These are phyloP conservation scores for Ceratobasidium sp. DNA, from an alignment of 1,284 basidiomycete genomes.

Conservation along the genomic window DNA sequence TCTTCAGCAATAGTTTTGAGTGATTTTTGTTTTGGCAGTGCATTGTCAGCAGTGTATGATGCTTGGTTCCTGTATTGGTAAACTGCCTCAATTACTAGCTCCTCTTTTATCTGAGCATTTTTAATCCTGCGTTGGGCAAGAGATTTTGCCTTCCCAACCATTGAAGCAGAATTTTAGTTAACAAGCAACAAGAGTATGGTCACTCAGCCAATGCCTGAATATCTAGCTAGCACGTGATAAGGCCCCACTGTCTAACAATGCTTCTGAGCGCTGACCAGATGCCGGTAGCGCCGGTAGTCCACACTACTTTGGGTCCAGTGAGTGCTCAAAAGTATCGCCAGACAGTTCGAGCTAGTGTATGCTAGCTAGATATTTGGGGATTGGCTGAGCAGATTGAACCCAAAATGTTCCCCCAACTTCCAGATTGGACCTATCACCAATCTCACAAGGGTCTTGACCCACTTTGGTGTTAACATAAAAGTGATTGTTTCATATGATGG, in stretches of 20 bases:
- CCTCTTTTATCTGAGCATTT: not conserved
- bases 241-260: too few species aligned
- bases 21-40: not conserved
- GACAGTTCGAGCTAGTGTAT: too few species aligned
- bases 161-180: not conserved
- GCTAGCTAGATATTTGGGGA: too few species aligned
- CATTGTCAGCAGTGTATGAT: not conserved
- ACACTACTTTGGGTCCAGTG: too few species aligned
- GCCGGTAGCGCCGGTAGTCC: too few species aligned
- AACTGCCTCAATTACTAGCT: not conserved
- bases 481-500: too few species aligned
- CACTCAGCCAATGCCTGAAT: not conserved
- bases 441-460: not conserved
- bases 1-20: not conserved
- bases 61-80: not conserved
- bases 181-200: not conserved
- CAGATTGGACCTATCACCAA: not conserved
- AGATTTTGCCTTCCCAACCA: not conserved
- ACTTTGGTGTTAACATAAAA: not conserved
- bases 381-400: too few species aligned
- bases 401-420: not conserved
- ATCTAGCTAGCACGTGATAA: too few species aligned
- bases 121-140: not conserved
- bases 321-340: too few species aligned
- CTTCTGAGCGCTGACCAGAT: too few species aligned